phyloP scores from a whole-genome alignment of 768 basidiomycete genomes.

The Rhodosporidiobolus odoratus region DNA sequence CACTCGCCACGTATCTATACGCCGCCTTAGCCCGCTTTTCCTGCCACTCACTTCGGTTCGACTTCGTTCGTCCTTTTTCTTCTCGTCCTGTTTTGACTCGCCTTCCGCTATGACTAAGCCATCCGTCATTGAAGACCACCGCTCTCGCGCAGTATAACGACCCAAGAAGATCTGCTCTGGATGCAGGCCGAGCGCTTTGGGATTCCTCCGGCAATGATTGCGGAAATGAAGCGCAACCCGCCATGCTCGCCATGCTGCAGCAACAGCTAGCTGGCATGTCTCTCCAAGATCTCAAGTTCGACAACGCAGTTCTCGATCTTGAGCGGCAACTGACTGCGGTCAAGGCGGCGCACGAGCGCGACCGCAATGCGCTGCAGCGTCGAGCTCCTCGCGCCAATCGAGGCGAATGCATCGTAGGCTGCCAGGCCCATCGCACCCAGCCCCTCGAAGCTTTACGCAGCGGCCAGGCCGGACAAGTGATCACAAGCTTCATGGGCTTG shows the following conservation, averaged over 20 bases:
- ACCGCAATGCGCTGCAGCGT: neutral
- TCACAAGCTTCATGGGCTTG: neutral
- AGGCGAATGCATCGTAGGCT: neutral
- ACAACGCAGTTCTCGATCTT: neutral
- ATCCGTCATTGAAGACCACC: no score
- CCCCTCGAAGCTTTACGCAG: neutral
- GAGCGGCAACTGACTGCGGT: neutral
- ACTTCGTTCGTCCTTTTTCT: no score
- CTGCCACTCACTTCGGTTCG: no score
- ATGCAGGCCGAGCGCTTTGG: neutral
- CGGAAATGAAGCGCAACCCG: neutral
- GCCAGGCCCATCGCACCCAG: neutral
- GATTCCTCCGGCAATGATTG: neutral
- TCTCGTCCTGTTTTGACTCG: no score
- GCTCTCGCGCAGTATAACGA: neutral
- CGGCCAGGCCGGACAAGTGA: neutral
- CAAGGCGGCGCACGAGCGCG: neutral
- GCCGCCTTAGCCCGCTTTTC: no score
- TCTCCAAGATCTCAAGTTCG: neutral
- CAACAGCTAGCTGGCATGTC: neutral
- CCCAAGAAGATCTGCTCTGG: neutral
- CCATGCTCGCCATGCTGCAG: neutral
- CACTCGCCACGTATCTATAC: no score
- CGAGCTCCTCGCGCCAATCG: neutral
- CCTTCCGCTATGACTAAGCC: no score